A percentile compares a stretch with the other conserved stretches of the same genome.
These are phyloP conservation scores for Cruciata laevipes DNA, from an alignment of 257 asterid species.

Conservation along the genomic window DNA sequence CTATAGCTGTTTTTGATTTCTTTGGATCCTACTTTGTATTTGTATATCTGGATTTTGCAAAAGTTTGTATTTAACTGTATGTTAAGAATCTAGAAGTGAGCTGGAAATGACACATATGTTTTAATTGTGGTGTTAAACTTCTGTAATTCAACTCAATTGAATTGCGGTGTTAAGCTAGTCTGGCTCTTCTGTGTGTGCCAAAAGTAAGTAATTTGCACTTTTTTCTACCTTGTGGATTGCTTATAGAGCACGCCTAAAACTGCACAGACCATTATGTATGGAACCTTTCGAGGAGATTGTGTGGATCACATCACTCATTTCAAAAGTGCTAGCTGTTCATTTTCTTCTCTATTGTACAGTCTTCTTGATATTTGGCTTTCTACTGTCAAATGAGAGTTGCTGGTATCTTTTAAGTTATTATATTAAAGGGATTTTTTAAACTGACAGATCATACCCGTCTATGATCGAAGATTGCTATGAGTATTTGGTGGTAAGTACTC, in stretches of 20 bases:
- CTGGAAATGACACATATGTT: not conserved
- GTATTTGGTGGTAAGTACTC: constrained; percentile 50
- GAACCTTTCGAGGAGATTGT: no score
- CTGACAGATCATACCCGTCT: constrained; percentile 47
- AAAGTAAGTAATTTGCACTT: no score
- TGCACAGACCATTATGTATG: no score
- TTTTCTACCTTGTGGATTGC: no score
- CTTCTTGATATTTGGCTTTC: no score
- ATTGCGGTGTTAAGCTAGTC: no score
- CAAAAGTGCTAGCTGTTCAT: not conserved
- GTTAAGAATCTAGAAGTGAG: not conserved
- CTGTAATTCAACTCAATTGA: not conserved
- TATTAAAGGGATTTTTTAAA: constrained; percentile 14
- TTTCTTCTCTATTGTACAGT: constrained; percentile 4
- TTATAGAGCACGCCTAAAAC: no score
- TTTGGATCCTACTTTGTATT: not conserved
- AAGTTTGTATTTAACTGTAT: not conserved
- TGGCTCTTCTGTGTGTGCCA: no score
- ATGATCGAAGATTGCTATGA: constrained; percentile 67
- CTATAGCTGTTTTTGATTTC: not conserved
- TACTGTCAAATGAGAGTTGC: not conserved
- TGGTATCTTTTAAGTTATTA: constrained; percentile 2
- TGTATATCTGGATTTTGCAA: not conserved
- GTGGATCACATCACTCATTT: not conserved
- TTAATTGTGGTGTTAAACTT: not conserved